A percentile compares a stretch with the other conserved stretches of the same genome.
These are phyloP conservation scores for Porcisia deanei DNA, from an alignment of 208 protist species.

Conservation along the genomic window DNA sequence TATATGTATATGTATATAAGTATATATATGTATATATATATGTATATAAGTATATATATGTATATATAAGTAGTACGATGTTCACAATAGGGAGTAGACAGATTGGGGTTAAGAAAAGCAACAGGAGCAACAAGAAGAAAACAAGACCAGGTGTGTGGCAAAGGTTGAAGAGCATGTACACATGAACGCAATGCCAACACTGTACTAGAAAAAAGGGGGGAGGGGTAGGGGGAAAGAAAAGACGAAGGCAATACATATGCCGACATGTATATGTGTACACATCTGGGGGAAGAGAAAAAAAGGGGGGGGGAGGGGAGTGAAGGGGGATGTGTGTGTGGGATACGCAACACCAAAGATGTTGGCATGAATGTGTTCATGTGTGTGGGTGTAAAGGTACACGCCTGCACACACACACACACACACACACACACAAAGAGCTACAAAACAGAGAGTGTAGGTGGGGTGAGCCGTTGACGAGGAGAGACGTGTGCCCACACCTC, in stretches of 20 bases:
- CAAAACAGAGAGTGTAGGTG: neutral
- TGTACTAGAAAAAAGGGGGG: neutral
- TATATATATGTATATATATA: slow-evolving; percentile 7
- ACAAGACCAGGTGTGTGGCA: neutral
- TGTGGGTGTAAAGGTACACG: neutral
- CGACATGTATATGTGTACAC: no score
- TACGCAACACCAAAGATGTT: no score
- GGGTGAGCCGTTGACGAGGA: no score
- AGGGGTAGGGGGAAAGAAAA: neutral
- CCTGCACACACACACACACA: neutral
- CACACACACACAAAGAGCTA: neutral
- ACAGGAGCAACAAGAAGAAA: neutral
- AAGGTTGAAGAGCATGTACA: neutral
- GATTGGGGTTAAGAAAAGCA: neutral
- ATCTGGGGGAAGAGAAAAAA: no score
- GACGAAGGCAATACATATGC: no score
- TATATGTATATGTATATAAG: neutral
- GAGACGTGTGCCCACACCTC: no score
- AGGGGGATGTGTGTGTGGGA: no score
- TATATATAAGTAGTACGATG: neutral
- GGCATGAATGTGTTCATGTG: no score
- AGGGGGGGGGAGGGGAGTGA: no score
- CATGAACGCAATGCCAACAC: no score
- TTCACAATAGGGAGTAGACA: neutral
- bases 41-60: slow-evolving; percentile 15